Conservation (phyloP, 2,329 filamentous ascomycete species). For the Aspergillus pseudoviridinutans region DNA sequence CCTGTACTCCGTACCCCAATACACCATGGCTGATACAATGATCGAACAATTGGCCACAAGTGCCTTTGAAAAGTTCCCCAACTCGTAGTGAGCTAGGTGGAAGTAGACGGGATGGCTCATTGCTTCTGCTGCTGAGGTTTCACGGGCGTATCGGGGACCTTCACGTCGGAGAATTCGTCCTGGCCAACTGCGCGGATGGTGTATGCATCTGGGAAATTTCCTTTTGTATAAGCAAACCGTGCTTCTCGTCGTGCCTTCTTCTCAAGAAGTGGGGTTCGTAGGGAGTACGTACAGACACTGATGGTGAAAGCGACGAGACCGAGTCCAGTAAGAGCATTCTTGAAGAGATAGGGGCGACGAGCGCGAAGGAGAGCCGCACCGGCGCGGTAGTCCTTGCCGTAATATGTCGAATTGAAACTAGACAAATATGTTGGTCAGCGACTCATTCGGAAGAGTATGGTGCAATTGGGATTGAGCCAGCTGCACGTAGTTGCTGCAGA, state of each 20-base stretch:
- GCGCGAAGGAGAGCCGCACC: slow-evolving; percentile 87
- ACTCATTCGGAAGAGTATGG: background rate
- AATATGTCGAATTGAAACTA: slow-evolving; percentile 76
- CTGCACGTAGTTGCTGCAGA: background rate
- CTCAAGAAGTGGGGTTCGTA: background rate
- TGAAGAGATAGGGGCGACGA: slow-evolving; percentile 84
- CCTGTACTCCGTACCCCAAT: slow-evolving; percentile 13
- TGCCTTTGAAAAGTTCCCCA: background rate
- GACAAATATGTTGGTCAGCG: background rate
- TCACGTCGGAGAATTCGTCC: slow-evolving; percentile 94
- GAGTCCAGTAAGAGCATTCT: slow-evolving; percentile 79
- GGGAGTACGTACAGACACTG: slow-evolving; percentile 73
- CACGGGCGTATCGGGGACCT: slow-evolving; percentile 71
- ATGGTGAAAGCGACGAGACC: slow-evolving; percentile 71
- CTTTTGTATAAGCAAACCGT: slow-evolving; percentile 2
- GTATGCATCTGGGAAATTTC: slow-evolving; percentile 53
- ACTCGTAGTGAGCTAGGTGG: background rate
- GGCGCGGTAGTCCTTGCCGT: slow-evolving; percentile 81
- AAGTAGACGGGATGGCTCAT: slow-evolving; percentile 11
- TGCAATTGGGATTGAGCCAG: slow-evolving; percentile 3
- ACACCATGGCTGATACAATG: slow-evolving; percentile 7
- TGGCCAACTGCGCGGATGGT: slow-evolving; percentile 85
- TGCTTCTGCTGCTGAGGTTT: slow-evolving; percentile 22
- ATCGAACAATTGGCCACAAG: background rate
- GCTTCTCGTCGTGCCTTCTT: background rate